Base-by-base conservation (phyloP, 2,329 filamentous ascomycete species). In the Penicillium sp. region DNA sequence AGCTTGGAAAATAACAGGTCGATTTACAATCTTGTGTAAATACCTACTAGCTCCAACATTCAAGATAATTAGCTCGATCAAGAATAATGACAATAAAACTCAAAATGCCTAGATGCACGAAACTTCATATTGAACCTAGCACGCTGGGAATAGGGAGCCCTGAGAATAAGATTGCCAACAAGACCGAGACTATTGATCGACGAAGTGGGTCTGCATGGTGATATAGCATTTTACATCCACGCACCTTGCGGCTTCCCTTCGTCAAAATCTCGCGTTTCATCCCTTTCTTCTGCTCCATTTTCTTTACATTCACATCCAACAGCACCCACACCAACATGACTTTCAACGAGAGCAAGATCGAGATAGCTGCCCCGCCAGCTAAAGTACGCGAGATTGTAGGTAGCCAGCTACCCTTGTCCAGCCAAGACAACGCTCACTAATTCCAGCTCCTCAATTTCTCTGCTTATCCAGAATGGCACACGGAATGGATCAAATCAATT, bases 321-420 rank as follows among this genome's bases (percentile, higher is more conserved):
- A 37, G 33, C n/a, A 2, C 15, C 33, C 12, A 26, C 25, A 8
- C 33, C 51, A 58, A 31, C 22, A 65, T 67, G 67, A 49, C 56
- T 35, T 35, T 43, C 29, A 60, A 65, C 37, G 59, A 65, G 50
- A 65, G 60, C 49, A 55, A 58, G 4, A 65, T 67, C 6, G 62
- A 68, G 31, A 67, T 66, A 20, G 60, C 58, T 18, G 65, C 62
- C 3, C 56, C 64, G 5, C 65, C 65, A 14, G 45, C 63, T 3
- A 67, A 62, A 49, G 66, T 67, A 57, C 66, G 65, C n/a, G 64
- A 67, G 31, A 54, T 66, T 27, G 66, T 68, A 63, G 22, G 60
- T 64, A 15, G 6, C 22, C 14, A 11, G 1, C n/a, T n/a, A 20
- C 43, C 23, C 25, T 31, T 20, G 25, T 26, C 23, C 7, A 51